These are phyloP conservation scores for Diutina neorugosa DNA, from an alignment of 1,139 yeast genomes.

Conservation along the genomic window DNA sequence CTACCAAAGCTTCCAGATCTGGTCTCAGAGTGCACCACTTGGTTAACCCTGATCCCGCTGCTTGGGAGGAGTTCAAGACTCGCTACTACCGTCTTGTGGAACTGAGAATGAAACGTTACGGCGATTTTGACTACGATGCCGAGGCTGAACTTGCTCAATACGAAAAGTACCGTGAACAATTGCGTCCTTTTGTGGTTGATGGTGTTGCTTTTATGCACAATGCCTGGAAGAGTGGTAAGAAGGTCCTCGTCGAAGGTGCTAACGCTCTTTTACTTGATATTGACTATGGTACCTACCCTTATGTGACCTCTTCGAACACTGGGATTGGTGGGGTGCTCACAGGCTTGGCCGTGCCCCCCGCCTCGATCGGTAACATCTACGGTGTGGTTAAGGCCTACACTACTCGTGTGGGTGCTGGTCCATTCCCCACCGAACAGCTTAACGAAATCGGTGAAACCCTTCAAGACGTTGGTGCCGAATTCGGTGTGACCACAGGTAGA, in stretches of 20 bases:
- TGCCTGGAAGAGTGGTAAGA: conserved; percentile 68
- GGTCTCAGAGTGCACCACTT: conserved; percentile 96
- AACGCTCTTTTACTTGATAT: conserved; percentile 96
- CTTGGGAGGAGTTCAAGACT: conserved; percentile 85
- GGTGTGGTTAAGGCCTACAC: conserved; percentile 99
- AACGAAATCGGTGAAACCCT: conserved; percentile 77
- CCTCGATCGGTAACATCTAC: conserved; percentile 60
- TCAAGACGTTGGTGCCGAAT: conserved; percentile 89
- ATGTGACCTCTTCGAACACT: conserved; percentile 89
- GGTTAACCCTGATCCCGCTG: conserved; percentile 77
- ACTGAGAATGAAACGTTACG: conserved; percentile 81
- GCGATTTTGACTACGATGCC: conserved; percentile 78
- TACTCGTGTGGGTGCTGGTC: conserved; percentile 98
- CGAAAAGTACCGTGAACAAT: conserved; percentile 57
- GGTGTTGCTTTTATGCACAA: conserved; percentile 82
- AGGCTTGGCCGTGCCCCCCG: conserved; percentile 93
- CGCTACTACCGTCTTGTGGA: conserved; percentile 67
- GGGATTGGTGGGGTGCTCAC: conserved; percentile 98
- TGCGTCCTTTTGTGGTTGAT: conserved; percentile 89
- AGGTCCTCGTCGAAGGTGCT: conserved; percentile 93
- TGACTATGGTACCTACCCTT: conserved; percentile 97
- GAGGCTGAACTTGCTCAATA: conserved; percentile 72
- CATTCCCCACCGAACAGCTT: conserved; percentile 96
- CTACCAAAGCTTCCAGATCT: conserved; percentile 93
- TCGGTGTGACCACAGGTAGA: conserved; percentile 97